phyloP scores from a whole-genome alignment of 768 basidiomycete genomes.

The Leucosporidium scottii region DNA sequence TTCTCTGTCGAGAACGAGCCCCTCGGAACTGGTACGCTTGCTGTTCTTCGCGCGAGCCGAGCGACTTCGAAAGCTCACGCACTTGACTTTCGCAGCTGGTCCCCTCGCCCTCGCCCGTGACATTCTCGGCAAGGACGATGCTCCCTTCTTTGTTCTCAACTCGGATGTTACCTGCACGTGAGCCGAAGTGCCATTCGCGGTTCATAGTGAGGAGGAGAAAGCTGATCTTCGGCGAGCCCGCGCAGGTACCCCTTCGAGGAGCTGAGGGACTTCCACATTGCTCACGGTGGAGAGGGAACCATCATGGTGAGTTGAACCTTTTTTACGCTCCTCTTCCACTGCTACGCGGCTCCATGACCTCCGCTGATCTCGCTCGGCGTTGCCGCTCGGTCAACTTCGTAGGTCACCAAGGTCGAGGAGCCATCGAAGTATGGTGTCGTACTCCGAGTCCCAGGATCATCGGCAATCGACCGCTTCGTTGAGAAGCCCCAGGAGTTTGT shows the following conservation, averaged over 20 bases:
- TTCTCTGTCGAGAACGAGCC: conserved; percentile 50
- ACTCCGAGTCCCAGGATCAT: conserved; percentile 45
- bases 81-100: conserved; percentile 40
- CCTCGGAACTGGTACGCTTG: conserved; percentile 45
- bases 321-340: background rate
- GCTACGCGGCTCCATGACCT: too few species aligned
- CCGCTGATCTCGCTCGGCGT: background rate
- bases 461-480: conserved; percentile 48
- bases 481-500: conserved; percentile 50
- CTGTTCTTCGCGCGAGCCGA: too few species aligned
- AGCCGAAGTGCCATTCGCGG: too few species aligned
- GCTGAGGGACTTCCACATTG: conserved; percentile 49
- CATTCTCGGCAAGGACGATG: conserved; percentile 48
- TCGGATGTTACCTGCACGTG: conserved; percentile 48
- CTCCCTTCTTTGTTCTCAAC: conserved; percentile 51
- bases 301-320: conserved; percentile 42
- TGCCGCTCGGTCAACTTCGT: too few species aligned
- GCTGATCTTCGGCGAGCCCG: too few species aligned
- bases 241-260: conserved; percentile 46
- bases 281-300: conserved; percentile 48
- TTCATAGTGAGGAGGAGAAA: too few species aligned
- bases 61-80: background rate
- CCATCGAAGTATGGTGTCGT: conserved; percentile 50
- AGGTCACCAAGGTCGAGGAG: conserved; percentile 49
- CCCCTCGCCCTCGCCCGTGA: conserved; percentile 48